Evolutionary conservation across 768 basidiomycete genomes (phyloP).

Genomic region (Hericium erinaceus): DNA sequence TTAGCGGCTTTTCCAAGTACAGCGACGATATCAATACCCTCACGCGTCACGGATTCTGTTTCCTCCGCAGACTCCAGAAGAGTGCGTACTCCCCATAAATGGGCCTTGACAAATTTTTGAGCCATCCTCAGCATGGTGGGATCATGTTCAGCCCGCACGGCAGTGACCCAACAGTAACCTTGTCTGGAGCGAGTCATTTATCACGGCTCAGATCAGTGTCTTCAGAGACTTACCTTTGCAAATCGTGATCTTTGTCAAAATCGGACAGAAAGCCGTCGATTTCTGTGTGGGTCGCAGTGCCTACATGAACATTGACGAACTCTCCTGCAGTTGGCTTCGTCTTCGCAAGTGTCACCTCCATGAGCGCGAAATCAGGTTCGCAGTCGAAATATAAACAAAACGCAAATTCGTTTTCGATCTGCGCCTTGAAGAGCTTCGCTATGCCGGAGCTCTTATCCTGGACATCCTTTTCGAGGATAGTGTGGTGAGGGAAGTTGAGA

Average conservation of each 20-base stretch:
- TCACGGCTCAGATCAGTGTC: neutral
- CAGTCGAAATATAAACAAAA: neutral
- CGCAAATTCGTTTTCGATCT: neutral
- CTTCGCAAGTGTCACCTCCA: neutral
- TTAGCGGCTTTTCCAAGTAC: neutral
- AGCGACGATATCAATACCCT: too few species aligned
- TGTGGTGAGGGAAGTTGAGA: neutral
- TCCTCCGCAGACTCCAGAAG: neutral
- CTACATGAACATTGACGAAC: neutral
- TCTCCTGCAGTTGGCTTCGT: neutral
- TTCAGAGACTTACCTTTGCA: neutral
- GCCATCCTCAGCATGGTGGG: too few species aligned
- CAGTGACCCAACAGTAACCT: too few species aligned
- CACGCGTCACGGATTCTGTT: neutral
- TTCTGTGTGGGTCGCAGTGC: neutral
- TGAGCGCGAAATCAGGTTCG: neutral
- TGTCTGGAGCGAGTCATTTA: too few species aligned
- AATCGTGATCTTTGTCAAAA: neutral
- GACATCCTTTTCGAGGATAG: neutral
- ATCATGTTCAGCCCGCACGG: too few species aligned
- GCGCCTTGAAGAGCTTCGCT: neutral
- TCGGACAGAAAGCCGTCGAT: neutral
- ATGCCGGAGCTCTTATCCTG: neutral
- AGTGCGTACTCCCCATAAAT: neutral
- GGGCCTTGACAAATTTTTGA: neutral